Evolutionary conservation across 75 land plant species (phyloP).

Genomic region (Cunninghamia lanceolata): DNA sequence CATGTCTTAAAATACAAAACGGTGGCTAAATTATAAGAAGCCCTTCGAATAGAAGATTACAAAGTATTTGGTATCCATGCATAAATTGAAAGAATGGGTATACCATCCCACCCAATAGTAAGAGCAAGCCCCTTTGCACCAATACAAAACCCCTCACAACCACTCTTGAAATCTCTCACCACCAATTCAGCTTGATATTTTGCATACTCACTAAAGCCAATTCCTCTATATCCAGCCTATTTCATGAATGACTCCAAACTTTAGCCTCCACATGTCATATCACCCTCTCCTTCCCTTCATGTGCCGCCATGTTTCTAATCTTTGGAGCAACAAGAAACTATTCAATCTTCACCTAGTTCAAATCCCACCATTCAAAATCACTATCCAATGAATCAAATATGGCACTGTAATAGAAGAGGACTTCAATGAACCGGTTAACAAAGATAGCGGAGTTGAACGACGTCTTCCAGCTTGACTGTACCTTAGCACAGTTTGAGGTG

Average conservation of each 20-base stretch:
- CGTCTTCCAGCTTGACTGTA: too few species aligned
- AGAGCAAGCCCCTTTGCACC: conserved; percentile 21
- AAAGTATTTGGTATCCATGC: conserved; percentile 19
- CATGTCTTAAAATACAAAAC: too few species aligned
- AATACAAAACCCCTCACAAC: conserved; percentile 12
- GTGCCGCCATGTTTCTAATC: conserved; percentile 37
- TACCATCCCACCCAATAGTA: conserved; percentile 44
- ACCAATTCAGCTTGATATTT: conserved; percentile 38
- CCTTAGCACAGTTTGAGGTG: too few species aligned
- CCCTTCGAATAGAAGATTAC: not conserved
- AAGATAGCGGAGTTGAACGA: conserved; percentile 40
- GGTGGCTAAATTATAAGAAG: too few species aligned
- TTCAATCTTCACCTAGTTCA: conserved; percentile 24
- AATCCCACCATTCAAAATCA: conserved; percentile 12
- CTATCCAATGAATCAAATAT: conserved; percentile 42
- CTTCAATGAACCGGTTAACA: conserved; percentile 39
- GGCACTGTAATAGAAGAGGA: conserved; percentile 42
- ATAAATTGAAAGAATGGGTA: conserved; percentile 24
- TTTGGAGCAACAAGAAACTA: not conserved
- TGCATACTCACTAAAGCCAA: conserved; percentile 25
- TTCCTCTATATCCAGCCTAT: conserved; percentile 23
- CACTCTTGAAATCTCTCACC: not conserved
- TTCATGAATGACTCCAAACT: conserved; percentile 26
- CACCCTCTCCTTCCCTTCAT: conserved; percentile 43
- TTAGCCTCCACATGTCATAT: conserved; percentile 30